Evolutionary conservation across 768 basidiomycete species (phyloP), one percentile per base, ranked within the genome.

Genomic region (Leccinellum luteum): DNA sequence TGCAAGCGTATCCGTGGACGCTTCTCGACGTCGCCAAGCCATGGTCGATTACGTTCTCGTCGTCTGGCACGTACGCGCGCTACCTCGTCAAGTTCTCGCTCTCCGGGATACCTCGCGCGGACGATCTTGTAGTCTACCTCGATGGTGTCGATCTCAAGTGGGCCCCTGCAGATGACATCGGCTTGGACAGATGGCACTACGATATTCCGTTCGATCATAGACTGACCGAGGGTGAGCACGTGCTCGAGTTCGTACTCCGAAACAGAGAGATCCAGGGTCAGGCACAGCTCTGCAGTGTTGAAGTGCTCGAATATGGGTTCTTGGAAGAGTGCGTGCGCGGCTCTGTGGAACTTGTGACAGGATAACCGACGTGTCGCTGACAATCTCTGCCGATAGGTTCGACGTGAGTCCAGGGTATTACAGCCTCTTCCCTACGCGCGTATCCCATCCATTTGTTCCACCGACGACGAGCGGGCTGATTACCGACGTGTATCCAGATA

Each of bases 1-100:
- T 90, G 69, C 90, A 91, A 60, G 77, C 71, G 13, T 92, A 92
- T 66, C 81, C 89, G 0, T 92, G 90, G 90, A 81, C 84, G 7
- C 67, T 90, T 55, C 81, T 92, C 28, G 86, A 89, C 60, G 78
- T 76, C 0, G 78, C 79, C 25, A 68, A 73, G 10, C 76, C 87
- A 6, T 90, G 86, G 84, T 74, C 80, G n/a, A 69, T 77, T 32
- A 74, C 70, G 25, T 91, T 91, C 66, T 69, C 66, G 13, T 88
- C 89, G 3, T 84, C 87, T 4, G 89, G 89, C 3, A 65, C 67
- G 14, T 92, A 87, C 61, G 68, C 79, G 6, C 76, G 85, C 21
- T 79, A 87, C 66, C 73, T 87, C 21, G 70, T 91, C 28, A 79
- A 83, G 51, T 89, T 90, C 69, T 91, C 89, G 10, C 73, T 92